Conservation (phyloP, 2,329 filamentous ascomycete species). For the Colletotrichum sp. region DNA sequence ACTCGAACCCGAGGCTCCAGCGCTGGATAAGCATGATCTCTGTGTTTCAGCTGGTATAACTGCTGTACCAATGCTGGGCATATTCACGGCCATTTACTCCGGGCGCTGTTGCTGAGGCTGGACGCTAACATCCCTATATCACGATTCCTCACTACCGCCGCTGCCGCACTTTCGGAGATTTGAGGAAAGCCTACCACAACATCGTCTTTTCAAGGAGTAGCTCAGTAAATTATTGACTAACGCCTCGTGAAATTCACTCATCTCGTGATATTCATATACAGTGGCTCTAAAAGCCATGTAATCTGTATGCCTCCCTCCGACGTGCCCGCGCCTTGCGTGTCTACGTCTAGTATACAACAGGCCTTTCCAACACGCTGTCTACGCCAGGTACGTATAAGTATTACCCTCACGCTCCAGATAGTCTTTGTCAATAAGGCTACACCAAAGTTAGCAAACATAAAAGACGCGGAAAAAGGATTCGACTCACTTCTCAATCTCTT, state of each 20-base stretch:
- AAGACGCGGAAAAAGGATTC: not conserved
- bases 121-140: not conserved
- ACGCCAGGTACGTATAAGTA: slow-evolving; percentile 74
- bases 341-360: not conserved
- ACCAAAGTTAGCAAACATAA: slow-evolving; percentile 27
- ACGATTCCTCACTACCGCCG: not conserved
- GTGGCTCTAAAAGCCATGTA: not conserved
- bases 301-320: not conserved
- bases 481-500: slow-evolving; percentile 90
- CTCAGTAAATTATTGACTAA: not conserved
- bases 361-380: slow-evolving; percentile 14
- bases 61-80: not conserved
- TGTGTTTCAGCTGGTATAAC: not conserved
- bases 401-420: slow-evolving; percentile 84
- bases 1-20: not conserved
- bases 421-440: slow-evolving; percentile 87
- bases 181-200: not conserved
- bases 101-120: not conserved
- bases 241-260: not conserved
- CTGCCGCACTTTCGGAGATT: not conserved
- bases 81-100: not conserved
- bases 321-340: not conserved
- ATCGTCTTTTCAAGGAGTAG: not conserved
- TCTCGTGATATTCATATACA: not conserved
- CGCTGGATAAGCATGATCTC: not conserved